Conservation (phyloP, 495 filamentous ascomycete genomes). For the Choiromyces venosus region DNA sequence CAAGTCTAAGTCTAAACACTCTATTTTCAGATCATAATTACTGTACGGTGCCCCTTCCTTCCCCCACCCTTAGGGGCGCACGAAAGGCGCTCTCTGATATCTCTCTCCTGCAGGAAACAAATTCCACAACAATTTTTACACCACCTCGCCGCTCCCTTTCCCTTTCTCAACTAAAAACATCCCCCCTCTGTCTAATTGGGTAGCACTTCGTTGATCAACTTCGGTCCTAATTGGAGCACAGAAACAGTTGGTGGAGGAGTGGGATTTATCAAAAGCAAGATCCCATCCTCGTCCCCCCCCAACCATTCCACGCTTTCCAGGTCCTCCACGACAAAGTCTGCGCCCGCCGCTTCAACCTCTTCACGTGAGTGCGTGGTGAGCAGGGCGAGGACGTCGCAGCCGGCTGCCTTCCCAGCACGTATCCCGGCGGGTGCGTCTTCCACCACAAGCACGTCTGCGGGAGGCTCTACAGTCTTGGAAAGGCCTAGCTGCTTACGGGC, state of each 20-base stretch:
- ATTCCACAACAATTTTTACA: neutral
- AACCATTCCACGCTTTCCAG: conserved; percentile 63
- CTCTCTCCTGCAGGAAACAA: neutral
- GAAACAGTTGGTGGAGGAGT: neutral
- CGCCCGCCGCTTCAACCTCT: conserved; percentile 63
- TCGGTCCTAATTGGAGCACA: neutral
- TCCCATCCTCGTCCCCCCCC: conserved; percentile 40
- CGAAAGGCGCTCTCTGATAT: neutral
- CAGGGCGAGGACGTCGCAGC: conserved; percentile 81
- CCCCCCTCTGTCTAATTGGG: neutral
- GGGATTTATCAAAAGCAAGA: conserved; percentile 17
- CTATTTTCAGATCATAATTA: neutral
- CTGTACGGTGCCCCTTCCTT: no score
- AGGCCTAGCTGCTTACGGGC: conserved; percentile 25
- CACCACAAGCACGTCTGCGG: conserved; percentile 60
- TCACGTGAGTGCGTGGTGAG: conserved; percentile 74
- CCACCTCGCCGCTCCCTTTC: neutral
- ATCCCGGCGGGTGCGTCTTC: conserved; percentile 96
- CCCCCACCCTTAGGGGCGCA: neutral
- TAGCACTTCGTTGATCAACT: neutral
- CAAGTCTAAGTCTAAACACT: neutral
- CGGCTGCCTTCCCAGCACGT: conserved; percentile 76
- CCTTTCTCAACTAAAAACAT: neutral
- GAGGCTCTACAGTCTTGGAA: conserved; percentile 44
- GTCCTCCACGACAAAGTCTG: conserved; percentile 85